Evolutionary conservation across 2,329 filamentous ascomycete species (phyloP), one percentile per base, ranked within the genome.

Genomic region (Lasiodiplodia sp.): DNA sequence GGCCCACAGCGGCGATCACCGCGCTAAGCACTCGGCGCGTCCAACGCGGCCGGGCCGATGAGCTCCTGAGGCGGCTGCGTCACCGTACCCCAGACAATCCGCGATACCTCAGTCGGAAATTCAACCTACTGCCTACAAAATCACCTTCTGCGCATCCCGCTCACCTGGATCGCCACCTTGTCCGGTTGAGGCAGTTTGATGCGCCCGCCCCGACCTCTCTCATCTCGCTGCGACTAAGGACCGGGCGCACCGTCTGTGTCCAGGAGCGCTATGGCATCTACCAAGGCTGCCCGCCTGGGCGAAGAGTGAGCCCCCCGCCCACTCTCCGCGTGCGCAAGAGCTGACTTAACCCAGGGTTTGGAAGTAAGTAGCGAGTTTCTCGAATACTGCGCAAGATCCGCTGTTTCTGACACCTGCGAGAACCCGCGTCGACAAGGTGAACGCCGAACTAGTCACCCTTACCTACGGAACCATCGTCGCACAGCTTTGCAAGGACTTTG

Each of bases 391-490:
- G 18, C 21, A 28, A 56, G 23, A 11, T 25, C 28, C 31, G 18
- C 66, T 38, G 31, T 55, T 25, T 65, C 52, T 49, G 38, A 68
- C 58, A 28, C 51, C 60, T 63, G 37, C 56, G 79, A 98, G 95
- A 83, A 96, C 93, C 70, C 91, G 94, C 76, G 91, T 97, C 77
- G 95, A 98, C 83, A 98, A 98, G 83, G 94, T 98, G 84, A 97
- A 97, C 82, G 93, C 96, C 72, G 96, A 99, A 84, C 88, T 99
- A 70, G 95, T 99, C 65, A 97, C 94, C 56, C 87, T 99, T 75
- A 99, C 96, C 38, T 99, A 99, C 80, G 96, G 96, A 77, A 98
- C 96, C 28, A 96, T 99, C 71, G 96, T 99, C 68, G 92, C 94
- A 68, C 95, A 98, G 80, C 86, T 99, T 72, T 98, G 95, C 84